phyloP scores from a whole-genome alignment of 768 basidiomycete species.

The Pisolithus albus region DNA sequence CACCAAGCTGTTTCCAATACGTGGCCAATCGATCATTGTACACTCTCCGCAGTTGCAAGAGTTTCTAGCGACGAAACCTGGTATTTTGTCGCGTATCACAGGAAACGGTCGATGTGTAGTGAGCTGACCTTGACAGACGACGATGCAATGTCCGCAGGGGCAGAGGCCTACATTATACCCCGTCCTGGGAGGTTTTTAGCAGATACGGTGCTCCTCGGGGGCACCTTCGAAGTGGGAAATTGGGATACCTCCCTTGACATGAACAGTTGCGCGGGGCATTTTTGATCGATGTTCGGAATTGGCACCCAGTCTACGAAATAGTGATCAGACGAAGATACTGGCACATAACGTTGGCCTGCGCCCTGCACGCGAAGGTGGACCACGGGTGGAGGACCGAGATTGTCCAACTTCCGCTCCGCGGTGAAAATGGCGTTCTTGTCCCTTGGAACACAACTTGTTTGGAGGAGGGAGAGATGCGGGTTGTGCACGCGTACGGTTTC shows the following conservation, averaged over 20 bases:
- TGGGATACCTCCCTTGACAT: slow-evolving; percentile 47
- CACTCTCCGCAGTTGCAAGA: slow-evolving; percentile 55
- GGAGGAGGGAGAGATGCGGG: slow-evolving; percentile 20
- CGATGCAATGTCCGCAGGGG: slow-evolving; percentile 14
- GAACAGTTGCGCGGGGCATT: slow-evolving; percentile 36
- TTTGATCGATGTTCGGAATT: slow-evolving; percentile 38
- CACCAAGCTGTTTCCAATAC: slow-evolving; percentile 60
- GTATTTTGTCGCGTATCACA: slow-evolving; percentile 12
- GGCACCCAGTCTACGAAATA: slow-evolving; percentile 28
- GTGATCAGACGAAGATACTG: slow-evolving; percentile 36
- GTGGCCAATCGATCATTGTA: slow-evolving; percentile 80
- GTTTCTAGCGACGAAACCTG: slow-evolving; percentile 18
- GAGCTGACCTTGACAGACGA: slow-evolving; percentile 8
- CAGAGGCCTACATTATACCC: slow-evolving; percentile 55
- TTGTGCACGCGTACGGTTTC: slow-evolving; percentile 58
- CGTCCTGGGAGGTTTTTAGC: slow-evolving; percentile 39
- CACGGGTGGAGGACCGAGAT: slow-evolving; percentile 48
- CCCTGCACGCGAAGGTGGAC: slow-evolving; percentile 49
- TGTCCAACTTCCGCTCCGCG: slow-evolving; percentile 29
- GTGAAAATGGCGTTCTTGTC: slow-evolving; percentile 11
- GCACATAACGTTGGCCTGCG: slow-evolving; percentile 54
- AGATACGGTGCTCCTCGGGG: slow-evolving; percentile 48
- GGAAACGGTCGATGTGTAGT: background rate
- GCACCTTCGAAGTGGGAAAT: slow-evolving; percentile 43
- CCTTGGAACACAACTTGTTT: slow-evolving; percentile 14